These are phyloP conservation scores for Tilletia walkeri DNA, from an alignment of 1,284 basidiomycete species.

Conservation along the genomic window DNA sequence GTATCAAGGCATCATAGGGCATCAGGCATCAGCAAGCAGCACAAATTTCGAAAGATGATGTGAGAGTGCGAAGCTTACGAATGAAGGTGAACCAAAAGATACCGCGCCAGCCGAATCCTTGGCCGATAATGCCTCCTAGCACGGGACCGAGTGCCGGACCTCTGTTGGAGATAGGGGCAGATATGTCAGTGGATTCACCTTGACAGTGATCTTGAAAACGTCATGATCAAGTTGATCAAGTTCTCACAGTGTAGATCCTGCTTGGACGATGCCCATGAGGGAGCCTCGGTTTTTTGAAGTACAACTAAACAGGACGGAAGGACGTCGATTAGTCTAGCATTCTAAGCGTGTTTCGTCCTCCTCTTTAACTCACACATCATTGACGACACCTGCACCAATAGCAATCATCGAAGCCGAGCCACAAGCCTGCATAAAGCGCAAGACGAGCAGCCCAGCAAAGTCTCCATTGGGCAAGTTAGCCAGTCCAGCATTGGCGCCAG, in stretches of 20 bases:
- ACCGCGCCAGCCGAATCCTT: constrained; percentile 6
- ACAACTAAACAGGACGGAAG: neutral
- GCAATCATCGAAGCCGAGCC: constrained; percentile 17
- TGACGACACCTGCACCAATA: constrained; percentile 15
- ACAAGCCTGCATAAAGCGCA: constrained; percentile 17
- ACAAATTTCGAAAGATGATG: too few species aligned
- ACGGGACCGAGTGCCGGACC: constrained; percentile 14
- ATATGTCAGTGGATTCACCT: neutral
- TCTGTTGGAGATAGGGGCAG: neutral
- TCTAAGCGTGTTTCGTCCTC: neutral
- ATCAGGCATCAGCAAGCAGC: too few species aligned
- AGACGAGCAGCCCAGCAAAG: constrained; percentile 16
- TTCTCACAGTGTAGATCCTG: constrained; percentile 13
- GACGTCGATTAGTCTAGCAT: neutral
- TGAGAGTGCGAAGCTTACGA: neutral
- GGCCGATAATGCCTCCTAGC: constrained; percentile 8
- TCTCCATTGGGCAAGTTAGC: constrained; percentile 16
- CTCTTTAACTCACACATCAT: constrained; percentile 7
- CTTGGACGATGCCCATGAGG: constrained; percentile 16
- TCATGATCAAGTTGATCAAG: neutral
- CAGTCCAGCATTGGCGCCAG: constrained; percentile 18
- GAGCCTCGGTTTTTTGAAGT: constrained; percentile 8
- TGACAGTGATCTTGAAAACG: neutral
- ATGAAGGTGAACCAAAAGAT: constrained; percentile 13
- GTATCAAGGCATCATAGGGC: too few species aligned